These are phyloP conservation scores for Psidium guajava DNA, from an alignment of 345 rosid species.

Conservation along the genomic window DNA sequence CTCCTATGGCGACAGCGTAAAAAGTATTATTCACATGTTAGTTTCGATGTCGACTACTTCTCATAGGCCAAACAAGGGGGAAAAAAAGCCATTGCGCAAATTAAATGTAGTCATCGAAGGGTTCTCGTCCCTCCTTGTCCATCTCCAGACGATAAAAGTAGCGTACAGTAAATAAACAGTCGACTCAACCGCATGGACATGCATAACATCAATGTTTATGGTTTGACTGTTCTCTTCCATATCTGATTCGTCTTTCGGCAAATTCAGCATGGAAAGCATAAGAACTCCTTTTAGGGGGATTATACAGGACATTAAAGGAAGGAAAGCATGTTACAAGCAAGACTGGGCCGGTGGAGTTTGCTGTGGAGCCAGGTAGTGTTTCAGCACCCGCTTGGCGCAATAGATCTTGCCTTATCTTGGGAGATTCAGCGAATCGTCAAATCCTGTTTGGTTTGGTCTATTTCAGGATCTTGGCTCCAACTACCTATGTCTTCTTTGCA, in stretches of 20 bases:
- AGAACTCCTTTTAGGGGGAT: constrained; percentile 37
- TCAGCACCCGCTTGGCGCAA: background rate
- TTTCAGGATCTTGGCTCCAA: constrained; percentile 59
- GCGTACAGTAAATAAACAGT: background rate
- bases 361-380: constrained; percentile 34
- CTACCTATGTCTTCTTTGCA: constrained; percentile 51
- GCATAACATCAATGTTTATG: background rate
- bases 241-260: background rate
- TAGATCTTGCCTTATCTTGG: background rate
- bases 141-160: background rate
- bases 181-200: background rate
- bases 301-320: constrained; percentile 36
- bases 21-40: background rate
- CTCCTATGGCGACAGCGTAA: background rate
- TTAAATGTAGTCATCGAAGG: background rate
- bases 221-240: background rate
- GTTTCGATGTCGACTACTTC: background rate
- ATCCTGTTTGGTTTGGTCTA: background rate
- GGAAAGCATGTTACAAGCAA: constrained; percentile 46
- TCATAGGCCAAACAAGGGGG: background rate
- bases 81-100: background rate
- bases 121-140: background rate
- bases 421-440: background rate
- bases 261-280: constrained; percentile 29
- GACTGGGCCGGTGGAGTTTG: constrained; percentile 36